Conservation (phyloP, 192 early-diverging fungal genomes). For the Linnemannia elongata region DNA sequence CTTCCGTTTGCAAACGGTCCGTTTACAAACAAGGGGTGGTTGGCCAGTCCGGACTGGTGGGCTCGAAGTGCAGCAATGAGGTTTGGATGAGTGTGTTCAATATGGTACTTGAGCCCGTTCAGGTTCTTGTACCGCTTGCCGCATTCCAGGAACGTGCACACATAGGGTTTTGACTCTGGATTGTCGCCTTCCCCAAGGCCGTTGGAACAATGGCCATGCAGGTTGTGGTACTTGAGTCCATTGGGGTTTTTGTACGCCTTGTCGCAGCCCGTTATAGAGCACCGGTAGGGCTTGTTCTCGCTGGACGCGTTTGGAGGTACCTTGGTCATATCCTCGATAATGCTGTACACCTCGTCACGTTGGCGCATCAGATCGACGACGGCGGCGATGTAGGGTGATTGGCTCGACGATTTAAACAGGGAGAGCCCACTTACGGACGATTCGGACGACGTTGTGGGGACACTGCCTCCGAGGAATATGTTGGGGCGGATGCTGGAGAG, state of each 20-base stretch:
- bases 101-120: slow-evolving; percentile 84
- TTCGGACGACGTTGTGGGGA: neutral
- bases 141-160: slow-evolving; percentile 80
- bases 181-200: slow-evolving; percentile 60
- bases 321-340: slow-evolving; percentile 40
- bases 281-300: slow-evolving; percentile 89
- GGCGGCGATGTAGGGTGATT: slow-evolving; percentile 6
- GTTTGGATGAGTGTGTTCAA: slow-evolving; percentile 81
- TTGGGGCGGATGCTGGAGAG: neutral
- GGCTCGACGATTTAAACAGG: neutral
- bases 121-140: slow-evolving; percentile 83
- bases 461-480: neutral
- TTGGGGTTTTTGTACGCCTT: slow-evolving; percentile 99
- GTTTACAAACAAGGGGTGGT: slow-evolving; percentile 17
- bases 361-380: slow-evolving; percentile 32
- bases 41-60: slow-evolving; percentile 41
- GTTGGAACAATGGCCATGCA: slow-evolving; percentile 90
- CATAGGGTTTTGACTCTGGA: slow-evolving; percentile 73
- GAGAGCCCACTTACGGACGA: neutral
- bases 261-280: slow-evolving; percentile 86
- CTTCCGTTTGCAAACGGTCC: neutral
- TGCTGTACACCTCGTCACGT: slow-evolving; percentile 35
- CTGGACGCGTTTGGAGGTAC: neutral
- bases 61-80: slow-evolving; percentile 34
- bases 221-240: slow-evolving; percentile 97